A percentile compares a stretch with the other conserved stretches of the same genome.
Evolutionary conservation across 345 rosid species (phyloP).

Genomic region (Linum lewisii): DNA sequence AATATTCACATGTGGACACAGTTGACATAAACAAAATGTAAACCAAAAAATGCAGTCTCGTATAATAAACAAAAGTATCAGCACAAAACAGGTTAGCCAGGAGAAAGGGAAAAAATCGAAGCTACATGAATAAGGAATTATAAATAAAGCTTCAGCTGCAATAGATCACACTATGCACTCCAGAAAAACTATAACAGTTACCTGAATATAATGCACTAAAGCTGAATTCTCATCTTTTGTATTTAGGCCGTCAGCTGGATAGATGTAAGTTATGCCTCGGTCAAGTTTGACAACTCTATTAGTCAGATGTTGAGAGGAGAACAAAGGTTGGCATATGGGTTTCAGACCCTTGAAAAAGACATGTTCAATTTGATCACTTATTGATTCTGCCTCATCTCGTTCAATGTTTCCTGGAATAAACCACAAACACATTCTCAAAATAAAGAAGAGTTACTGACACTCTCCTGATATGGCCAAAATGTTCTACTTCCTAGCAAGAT

Average conservation of each 20-base stretch:
- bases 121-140: too few species aligned
- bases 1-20: too few species aligned
- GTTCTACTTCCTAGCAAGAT: not conserved
- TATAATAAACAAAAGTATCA: not conserved
- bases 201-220: slow-evolving; percentile 84
- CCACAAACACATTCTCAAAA: slow-evolving; percentile 1
- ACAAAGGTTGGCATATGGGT: slow-evolving; percentile 60
- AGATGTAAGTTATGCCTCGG: slow-evolving; percentile 44
- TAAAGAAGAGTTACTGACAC: not conserved
- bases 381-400: slow-evolving; percentile 51
- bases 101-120: not conserved
- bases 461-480: not conserved
- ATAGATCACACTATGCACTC: not conserved
- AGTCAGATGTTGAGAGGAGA: slow-evolving; percentile 70
- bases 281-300: slow-evolving; percentile 71
- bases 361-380: slow-evolving; percentile 54
- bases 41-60: too few species aligned
- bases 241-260: slow-evolving; percentile 61
- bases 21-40: too few species aligned
- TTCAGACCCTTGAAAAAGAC: slow-evolving; percentile 44
- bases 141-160: too few species aligned
- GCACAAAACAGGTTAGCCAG: not conserved
- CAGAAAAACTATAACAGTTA: not conserved
- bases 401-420: slow-evolving; percentile 60
- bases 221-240: slow-evolving; percentile 79